Evolutionary conservation across 192 early-diverging fungal genomes (phyloP), one percentile per base, ranked within the genome.

Genomic region (Coemansia furcata): DNA sequence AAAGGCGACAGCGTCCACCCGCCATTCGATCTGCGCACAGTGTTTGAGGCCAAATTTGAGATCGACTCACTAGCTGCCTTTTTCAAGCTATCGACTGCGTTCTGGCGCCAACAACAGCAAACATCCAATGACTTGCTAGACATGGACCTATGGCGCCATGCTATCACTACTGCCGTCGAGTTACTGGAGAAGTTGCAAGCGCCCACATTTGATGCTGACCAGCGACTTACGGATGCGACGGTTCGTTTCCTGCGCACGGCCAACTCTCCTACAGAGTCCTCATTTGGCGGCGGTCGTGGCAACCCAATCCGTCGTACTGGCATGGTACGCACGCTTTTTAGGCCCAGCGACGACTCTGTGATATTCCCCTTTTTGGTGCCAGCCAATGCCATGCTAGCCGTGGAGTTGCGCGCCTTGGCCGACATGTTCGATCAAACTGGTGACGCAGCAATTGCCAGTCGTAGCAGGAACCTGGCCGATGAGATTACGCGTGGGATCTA

Each of bases 1-100:
- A 58, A 65, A 6, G 35, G 60, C 36, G 87, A 89, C 72, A 8
- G 30, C 17, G 85, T 86, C 0, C 39, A 65, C 14, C 88, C 88
- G 26, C 38, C 39, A 9, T 67, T 76, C 44, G 74, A 84, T 47
- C 26, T 73, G 37, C 6, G 8, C 5, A 21, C 59, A 10, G 84
- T 86, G 14, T 88, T 80, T 74, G 89, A 90, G 73, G 76, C 86
- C 54, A 90, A 90, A 66, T 86, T 72, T 23, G 88, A 89, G 66
- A 73, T 89, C 33, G 88, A 89, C 73, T 88, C 87, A 6, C 55
- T 89, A 33, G 81, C 80, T 0, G 78, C 88, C 8, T 89, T 89
- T 36, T 60, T 89, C 43, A 77, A 84, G 40, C 68, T 89, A 14
- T 84, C 86, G 1, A 66, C 83, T 32, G 42, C 69, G 26, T 89